phyloP scores from a whole-genome alignment of 2,329 filamentous ascomycete species.

The Beauveria medogensis region DNA sequence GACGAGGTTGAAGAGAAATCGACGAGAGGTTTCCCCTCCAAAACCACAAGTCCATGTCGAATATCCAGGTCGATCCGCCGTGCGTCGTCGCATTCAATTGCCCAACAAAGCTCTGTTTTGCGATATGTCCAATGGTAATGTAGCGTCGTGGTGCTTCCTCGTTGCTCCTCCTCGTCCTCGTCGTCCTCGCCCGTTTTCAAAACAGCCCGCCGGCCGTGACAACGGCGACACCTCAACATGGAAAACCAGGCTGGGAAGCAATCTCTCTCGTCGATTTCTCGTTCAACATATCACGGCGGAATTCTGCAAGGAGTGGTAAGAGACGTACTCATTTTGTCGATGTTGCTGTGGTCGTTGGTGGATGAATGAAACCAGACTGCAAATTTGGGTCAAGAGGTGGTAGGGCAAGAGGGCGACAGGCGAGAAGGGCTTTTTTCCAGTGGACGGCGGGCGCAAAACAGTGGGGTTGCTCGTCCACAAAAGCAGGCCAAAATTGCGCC shows the following conservation, averaged over 20 bases:
- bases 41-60: background rate
- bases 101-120: too few species aligned
- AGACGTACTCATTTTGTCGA: slow-evolving; percentile 52
- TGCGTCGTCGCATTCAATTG: background rate
- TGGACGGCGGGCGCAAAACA: slow-evolving; percentile 18
- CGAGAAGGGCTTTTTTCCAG: slow-evolving; percentile 25
- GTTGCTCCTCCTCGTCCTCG: background rate
- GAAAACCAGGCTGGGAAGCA: background rate
- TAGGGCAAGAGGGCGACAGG: slow-evolving; percentile 5
- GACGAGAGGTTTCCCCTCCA: background rate
- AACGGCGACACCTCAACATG: background rate
- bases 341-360: slow-evolving; percentile 31
- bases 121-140: background rate
- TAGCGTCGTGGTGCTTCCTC: background rate
- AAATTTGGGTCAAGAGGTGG: slow-evolving; percentile 7
- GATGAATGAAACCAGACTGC: slow-evolving; percentile 20
- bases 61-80: background rate
- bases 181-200: too few species aligned
- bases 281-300: background rate
- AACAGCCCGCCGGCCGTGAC: background rate
- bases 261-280: background rate
- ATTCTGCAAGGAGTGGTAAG: slow-evolving; percentile 4
- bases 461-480: slow-evolving; percentile 3
- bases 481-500: background rate
- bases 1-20: background rate